phyloP scores from a whole-genome alignment of 192 early-diverging fungal genomes.

The Coemansia sp. region DNA sequence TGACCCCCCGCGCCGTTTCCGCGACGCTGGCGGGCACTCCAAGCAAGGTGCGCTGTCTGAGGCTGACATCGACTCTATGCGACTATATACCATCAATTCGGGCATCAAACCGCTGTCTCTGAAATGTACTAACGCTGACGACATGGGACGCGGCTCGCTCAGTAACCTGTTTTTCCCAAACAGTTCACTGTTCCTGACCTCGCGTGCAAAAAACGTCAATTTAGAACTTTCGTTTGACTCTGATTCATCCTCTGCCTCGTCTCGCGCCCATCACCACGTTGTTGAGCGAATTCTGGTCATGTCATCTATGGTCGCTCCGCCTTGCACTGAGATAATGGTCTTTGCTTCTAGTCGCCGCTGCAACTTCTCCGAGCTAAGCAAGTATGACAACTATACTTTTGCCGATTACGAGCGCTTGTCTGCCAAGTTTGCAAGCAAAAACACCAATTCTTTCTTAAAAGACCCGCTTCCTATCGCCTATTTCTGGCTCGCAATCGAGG shows the following conservation, averaged over 20 bases:
- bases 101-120: constrained; percentile 13
- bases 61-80: constrained; percentile 11
- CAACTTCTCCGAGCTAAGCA: constrained; percentile 26
- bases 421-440: background rate
- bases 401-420: constrained; percentile 44
- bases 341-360: constrained; percentile 44
- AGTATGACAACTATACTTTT: constrained; percentile 51
- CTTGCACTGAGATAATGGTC: constrained; percentile 51
- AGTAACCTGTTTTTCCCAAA: constrained; percentile 28
- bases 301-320: constrained; percentile 26
- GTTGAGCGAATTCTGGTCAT: constrained; percentile 39
- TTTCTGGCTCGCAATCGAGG: constrained; percentile 48
- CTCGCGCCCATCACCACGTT: constrained; percentile 18
- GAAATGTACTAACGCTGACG: constrained; percentile 36
- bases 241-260: background rate
- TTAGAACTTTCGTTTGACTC: constrained; percentile 29
- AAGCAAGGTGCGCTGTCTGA: constrained; percentile 10
- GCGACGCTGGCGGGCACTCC: constrained; percentile 1
- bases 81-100: constrained; percentile 20
- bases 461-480: constrained; percentile 53
- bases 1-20: constrained; percentile 10
- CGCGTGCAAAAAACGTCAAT: constrained; percentile 31
- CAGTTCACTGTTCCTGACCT: constrained; percentile 21
- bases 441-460: background rate
- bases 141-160: constrained; percentile 23